phyloP scores from a whole-genome alignment of 2,329 filamentous ascomycete species.

The Lasiodiplodia theobromae region DNA sequence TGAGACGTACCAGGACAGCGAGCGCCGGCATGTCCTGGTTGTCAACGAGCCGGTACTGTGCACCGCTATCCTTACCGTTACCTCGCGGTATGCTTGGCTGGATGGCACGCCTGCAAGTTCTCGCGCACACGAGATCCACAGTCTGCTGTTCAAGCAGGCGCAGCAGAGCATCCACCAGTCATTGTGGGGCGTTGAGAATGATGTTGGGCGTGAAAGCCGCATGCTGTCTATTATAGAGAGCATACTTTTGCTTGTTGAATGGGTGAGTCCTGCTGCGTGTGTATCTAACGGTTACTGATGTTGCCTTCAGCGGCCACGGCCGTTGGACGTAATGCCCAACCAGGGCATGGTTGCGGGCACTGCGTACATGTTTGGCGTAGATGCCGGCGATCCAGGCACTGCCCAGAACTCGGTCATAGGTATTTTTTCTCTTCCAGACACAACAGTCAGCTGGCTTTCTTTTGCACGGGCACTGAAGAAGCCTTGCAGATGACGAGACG shows the following conservation, averaged over 20 bases:
- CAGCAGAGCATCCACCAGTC: slow-evolving; percentile 9
- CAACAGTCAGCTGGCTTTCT: no score
- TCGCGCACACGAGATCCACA: slow-evolving; percentile 10
- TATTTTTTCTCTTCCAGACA: no score
- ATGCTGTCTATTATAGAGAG: neutral
- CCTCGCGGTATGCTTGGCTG: slow-evolving; percentile 6
- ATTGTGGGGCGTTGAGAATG: neutral
- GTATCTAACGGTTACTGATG: neutral
- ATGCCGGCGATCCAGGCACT: neutral
- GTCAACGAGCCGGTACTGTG: neutral
- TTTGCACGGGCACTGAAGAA: neutral
- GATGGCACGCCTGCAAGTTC: slow-evolving; percentile 1
- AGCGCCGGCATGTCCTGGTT: neutral
- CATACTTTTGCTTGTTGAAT: slow-evolving; percentile 11
- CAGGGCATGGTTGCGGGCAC: neutral
- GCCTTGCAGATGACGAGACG: slow-evolving; percentile 1
- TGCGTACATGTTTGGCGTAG: neutral
- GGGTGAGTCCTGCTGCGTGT: neutral
- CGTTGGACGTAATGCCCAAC: slow-evolving; percentile 17
- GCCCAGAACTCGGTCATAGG: neutral
- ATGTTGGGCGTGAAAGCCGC: neutral
- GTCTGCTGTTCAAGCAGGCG: slow-evolving; percentile 10
- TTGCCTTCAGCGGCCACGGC: neutral
- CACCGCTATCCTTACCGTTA: slow-evolving; percentile 10
- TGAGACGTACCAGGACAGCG: neutral